phyloP scores from a whole-genome alignment of 2,329 filamentous ascomycete genomes.

The Didymella sp. region DNA sequence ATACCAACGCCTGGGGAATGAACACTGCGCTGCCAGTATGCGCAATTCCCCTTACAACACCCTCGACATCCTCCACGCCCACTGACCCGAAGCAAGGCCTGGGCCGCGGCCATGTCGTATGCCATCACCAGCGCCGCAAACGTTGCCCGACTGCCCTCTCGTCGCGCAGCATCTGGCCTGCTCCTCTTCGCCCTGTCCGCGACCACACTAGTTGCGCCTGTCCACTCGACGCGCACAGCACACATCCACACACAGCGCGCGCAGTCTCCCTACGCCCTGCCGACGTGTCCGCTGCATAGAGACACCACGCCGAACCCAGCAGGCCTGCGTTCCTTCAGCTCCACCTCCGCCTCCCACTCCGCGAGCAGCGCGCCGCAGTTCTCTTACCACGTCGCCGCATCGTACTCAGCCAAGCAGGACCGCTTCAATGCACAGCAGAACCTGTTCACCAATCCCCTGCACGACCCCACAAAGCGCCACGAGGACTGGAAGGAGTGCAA shows the following conservation, averaged over 20 bases:
- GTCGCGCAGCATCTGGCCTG: constrained; percentile 37
- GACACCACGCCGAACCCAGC: constrained; percentile 38
- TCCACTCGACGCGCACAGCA: constrained; percentile 30
- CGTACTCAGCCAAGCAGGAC: constrained; percentile 52
- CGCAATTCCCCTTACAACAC: constrained; percentile 15
- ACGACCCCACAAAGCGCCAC: constrained; percentile 36
- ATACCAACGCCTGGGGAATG: constrained; percentile 8
- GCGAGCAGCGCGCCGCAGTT: constrained; percentile 41
- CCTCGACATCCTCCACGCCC: constrained; percentile 7
- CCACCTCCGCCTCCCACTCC: constrained; percentile 39
- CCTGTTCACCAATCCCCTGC: constrained; percentile 44
- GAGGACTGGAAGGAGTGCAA: constrained; percentile 42
- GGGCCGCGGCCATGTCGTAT: constrained; percentile 50
- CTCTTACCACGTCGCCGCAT: constrained; percentile 50
- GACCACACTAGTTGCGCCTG: constrained; percentile 26
- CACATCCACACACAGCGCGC: constrained; percentile 24
- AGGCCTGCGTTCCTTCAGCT: constrained; percentile 42
- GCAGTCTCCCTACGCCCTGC: constrained; percentile 25
- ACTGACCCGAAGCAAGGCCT: constrained; percentile 40
- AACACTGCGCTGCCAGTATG: constrained; percentile 33
- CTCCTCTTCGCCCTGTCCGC: constrained; percentile 44
- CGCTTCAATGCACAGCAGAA: constrained; percentile 47
- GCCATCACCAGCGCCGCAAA: constrained; percentile 40
- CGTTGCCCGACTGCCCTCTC: constrained; percentile 33
- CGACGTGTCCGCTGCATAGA: constrained; percentile 42